Conservation (phyloP, 1,284 basidiomycete genomes). For the Albatrellus sp. region DNA sequence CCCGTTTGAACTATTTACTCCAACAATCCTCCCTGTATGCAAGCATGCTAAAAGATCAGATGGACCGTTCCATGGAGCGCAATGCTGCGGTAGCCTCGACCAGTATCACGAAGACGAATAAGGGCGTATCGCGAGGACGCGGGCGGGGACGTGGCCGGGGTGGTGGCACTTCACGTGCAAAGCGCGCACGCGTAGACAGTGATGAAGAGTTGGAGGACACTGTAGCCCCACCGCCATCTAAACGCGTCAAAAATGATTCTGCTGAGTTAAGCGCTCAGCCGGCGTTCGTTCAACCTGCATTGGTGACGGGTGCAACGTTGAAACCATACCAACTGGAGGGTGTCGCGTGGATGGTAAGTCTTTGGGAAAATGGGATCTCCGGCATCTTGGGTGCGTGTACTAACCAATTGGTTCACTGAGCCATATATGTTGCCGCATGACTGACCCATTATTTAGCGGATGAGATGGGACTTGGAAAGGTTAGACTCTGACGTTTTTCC, state of each 20-base stretch:
- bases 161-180: slow-evolving; percentile 14
- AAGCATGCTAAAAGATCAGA: slow-evolving; percentile 43
- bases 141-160: slow-evolving; percentile 9
- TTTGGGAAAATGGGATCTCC: slow-evolving; percentile 90
- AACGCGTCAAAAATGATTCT: slow-evolving; percentile 18
- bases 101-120: slow-evolving; percentile 23
- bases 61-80: slow-evolving; percentile 30
- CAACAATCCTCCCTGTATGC: slow-evolving; percentile 55
- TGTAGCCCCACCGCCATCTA: slow-evolving; percentile 9
- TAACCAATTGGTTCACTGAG: too few species aligned
- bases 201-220: slow-evolving; percentile 19
- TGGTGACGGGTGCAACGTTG: slow-evolving; percentile 77
- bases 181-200: slow-evolving; percentile 21
- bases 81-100: slow-evolving; percentile 6
- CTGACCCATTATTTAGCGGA: slow-evolving; percentile 38
- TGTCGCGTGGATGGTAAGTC: slow-evolving; percentile 89
- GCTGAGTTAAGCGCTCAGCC: slow-evolving; percentile 16
- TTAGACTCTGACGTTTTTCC: slow-evolving; percentile 14
- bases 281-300: slow-evolving; percentile 57
- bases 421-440: too few species aligned
- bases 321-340: slow-evolving; percentile 92
- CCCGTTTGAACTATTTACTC: slow-evolving; percentile 44
- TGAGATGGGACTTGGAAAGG: slow-evolving; percentile 92
- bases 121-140: slow-evolving; percentile 3
- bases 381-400: slow-evolving; percentile 69